Evolutionary conservation across 345 rosid genomes (phyloP), one percentile per base, ranked within the genome.

Genomic region (Gynandropsis gynandra): DNA sequence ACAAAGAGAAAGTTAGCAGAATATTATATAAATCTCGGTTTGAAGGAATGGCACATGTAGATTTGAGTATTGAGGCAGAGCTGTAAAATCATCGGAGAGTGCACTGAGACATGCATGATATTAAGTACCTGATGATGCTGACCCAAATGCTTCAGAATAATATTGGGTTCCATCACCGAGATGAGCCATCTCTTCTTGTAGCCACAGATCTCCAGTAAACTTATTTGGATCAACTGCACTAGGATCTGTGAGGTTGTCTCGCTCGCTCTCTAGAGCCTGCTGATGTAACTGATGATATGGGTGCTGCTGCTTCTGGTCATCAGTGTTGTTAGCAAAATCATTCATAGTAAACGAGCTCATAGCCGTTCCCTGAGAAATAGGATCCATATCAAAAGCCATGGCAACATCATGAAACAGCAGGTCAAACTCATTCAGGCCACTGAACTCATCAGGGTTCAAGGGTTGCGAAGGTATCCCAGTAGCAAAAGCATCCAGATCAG

Each of bases 401-500:
- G 66, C 49, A 29, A 61, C 20, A 4, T 61, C 58, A 50, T 54
- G 36, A 48, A 67, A 61, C 52, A 61, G 36, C 41, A 52, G 64
- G 62, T 67, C 71, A 55, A 48, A 54, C 24, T 67, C 66, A 44
- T 55, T 38, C 43, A 27, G 4, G 11, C 61, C 19, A 0, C 18
- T 56, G 0, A 18, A 21, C 55, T 67, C 71, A 49, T 56, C 66
- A 55, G 21, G 42, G 58, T 38, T 36, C 14, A 38, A 55, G 53
- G 54, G 13, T 51, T 48, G 42, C 19, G 42, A 9, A 0, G 62
- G 4, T 10, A 42, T 55, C 32, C 61, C 62, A 43, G 18, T 33
- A 41, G 66, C 42, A 42, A 35, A 49, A 41, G 20, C 42, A 54
- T 57, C 58, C 13, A 72, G 65, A 49, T 70, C 82, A 42, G 75